Conservation (phyloP, 495 filamentous ascomycete species). For the Lepraria neglecta region DNA sequence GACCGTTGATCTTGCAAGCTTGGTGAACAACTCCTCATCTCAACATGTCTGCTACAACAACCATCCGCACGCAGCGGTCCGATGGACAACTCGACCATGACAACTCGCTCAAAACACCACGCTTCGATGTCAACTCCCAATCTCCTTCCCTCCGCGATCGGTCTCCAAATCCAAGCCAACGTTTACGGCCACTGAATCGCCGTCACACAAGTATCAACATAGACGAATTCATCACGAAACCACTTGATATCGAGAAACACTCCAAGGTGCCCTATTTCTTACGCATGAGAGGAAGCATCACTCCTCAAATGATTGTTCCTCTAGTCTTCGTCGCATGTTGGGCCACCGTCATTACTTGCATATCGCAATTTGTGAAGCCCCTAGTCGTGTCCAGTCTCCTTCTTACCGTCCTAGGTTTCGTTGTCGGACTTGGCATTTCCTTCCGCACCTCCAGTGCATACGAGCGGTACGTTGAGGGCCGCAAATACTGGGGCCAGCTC, state of each 20-base stretch:
- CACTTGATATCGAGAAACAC: slow-evolving; percentile 65
- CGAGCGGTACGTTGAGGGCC: slow-evolving; percentile 67
- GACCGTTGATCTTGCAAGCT: neutral
- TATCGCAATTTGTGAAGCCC: slow-evolving; percentile 48
- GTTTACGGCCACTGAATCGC: neutral
- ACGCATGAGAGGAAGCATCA: slow-evolving; percentile 72
- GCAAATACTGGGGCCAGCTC: slow-evolving; percentile 71
- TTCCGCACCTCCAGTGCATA: slow-evolving; percentile 84
- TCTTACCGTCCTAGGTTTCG: slow-evolving; percentile 82
- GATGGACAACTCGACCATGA: neutral
- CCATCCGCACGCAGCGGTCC: neutral
- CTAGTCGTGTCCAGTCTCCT: slow-evolving; percentile 62
- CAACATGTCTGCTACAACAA: slow-evolving; percentile 4
- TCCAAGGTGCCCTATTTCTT: slow-evolving; percentile 78
- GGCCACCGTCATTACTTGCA: slow-evolving; percentile 60
- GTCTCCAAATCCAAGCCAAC: slow-evolving; percentile 3
- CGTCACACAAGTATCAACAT: slow-evolving; percentile 17
- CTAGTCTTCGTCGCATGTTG: slow-evolving; percentile 60
- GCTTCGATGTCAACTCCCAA: neutral
- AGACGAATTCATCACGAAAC: slow-evolving; percentile 30
- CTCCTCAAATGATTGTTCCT: slow-evolving; percentile 74
- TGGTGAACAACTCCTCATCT: neutral
- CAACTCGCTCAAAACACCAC: neutral
- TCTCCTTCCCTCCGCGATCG: neutral
- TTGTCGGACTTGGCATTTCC: slow-evolving; percentile 74